Percentiles rank a stretch among this genome's conserved stretches.
Conservation (phyloP, 805 yeast genomes). For the Yamadazyma ubonensis region DNA sequence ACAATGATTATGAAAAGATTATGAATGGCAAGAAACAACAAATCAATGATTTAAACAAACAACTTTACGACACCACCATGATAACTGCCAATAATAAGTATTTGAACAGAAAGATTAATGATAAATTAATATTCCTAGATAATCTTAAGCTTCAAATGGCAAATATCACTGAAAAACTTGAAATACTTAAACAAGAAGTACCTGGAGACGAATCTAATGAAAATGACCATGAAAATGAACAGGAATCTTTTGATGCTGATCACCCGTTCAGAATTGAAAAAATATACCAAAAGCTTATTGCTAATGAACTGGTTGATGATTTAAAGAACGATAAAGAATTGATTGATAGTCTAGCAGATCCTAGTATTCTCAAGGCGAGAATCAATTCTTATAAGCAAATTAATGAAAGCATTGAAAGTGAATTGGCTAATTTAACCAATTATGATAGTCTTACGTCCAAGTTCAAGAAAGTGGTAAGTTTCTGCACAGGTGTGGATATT, state of each 20-base stretch:
- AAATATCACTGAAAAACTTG: conserved; percentile 38
- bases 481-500: conserved; percentile 86
- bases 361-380: conserved; percentile 64
- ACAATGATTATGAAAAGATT: conserved; percentile 38
- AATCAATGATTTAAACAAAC: conserved; percentile 33
- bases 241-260: conserved; percentile 81
- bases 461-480: conserved; percentile 82
- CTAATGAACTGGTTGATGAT: conserved; percentile 25
- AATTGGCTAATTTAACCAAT: conserved; percentile 51
- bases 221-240: conserved; percentile 47
- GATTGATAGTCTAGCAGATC: conserved; percentile 42
- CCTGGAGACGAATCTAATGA: conserved; percentile 42
- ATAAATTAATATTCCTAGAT: conserved; percentile 43
- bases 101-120: conserved; percentile 34
- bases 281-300: conserved; percentile 52
- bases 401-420: conserved; percentile 52
- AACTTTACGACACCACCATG: conserved; percentile 40
- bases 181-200: conserved; percentile 24
- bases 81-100: conserved; percentile 44
- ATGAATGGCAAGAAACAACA: conserved; percentile 36
- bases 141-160: conserved; percentile 49
- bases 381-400: conserved; percentile 77
- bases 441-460: conserved; percentile 50
- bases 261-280: conserved; percentile 79
- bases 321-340: conserved; percentile 25